Conservation (phyloP, 2,329 filamentous ascomycete species). For the Periconia macrospinosa region DNA sequence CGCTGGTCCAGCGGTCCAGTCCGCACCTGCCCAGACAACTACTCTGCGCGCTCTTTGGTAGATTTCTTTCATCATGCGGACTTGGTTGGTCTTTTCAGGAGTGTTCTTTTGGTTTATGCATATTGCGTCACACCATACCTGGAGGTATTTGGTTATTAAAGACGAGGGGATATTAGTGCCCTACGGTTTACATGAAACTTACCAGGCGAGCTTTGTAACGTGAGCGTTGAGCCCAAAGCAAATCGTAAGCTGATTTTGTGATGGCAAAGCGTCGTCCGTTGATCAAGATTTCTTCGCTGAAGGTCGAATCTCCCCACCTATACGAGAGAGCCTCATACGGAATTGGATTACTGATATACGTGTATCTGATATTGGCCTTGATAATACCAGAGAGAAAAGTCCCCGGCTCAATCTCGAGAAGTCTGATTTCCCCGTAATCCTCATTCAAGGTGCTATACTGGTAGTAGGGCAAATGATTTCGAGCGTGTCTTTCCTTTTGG, state of each 20-base stretch:
- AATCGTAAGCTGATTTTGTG: background rate
- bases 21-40: conserved; percentile 1
- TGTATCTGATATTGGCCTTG: background rate
- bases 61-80: conserved; percentile 5
- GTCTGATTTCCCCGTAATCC: background rate
- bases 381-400: background rate
- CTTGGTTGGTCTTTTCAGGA: conserved; percentile 6
- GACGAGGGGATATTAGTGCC: no score
- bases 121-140: conserved; percentile 4
- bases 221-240: background rate
- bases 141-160: background rate
- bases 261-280: background rate
- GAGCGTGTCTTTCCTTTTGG: background rate
- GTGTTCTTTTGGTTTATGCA: conserved; percentile 5
- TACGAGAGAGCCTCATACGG: conserved; percentile 9
- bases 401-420: background rate
- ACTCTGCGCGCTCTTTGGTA: background rate
- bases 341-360: background rate
- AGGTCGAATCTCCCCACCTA: conserved; percentile 2
- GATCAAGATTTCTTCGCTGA: background rate
- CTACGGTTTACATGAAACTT: background rate
- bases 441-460: background rate
- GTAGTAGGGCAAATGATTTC: background rate
- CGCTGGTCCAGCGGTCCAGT: background rate
- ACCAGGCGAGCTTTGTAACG: background rate